Evolutionary conservation across 2,329 filamentous ascomycete genomes (phyloP), one percentile per base, ranked within the genome.

Genomic region (Trichoderma simmonsii): DNA sequence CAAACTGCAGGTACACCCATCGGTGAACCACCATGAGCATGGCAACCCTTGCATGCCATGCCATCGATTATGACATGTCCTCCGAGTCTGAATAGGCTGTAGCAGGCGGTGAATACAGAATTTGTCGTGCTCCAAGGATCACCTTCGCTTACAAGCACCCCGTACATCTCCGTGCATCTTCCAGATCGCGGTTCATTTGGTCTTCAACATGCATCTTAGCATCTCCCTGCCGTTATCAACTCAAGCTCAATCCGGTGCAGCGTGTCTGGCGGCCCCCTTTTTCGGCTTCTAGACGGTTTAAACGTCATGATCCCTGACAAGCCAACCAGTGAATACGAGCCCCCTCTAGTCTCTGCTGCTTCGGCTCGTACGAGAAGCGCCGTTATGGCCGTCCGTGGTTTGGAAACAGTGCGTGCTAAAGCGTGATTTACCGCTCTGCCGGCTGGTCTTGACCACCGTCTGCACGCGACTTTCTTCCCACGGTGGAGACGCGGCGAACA

Each of bases 401-500:
- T 36, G 15, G 26, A 70, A 54, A 62, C 57, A 62, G 56, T 51
- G 39, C 39, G 66, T 70, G 57, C 66, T 54, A 68, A 48, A 69
- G 66, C 66, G 66, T 48, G 36, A 61, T 69, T 69, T 69, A 51
- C 51, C 43, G 30, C 54, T 48, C 34, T 59, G 65, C 51, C 65
- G 56, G n/a, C 51, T 60, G 28, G 26, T 34, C 56, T 48, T n/a
- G 56, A 70, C 66, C 54, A 43, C 56, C 34, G 57, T 70, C 30
- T 28, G 28, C 56, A 51, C 18, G 56, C 56, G 36, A 39, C 14
- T 34, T 54, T 69, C 39, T 34, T 70, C 57, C 66, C 66, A 70
- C 39, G 66, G 66, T 70, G 66, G 66, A 70, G 66, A 70, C 66
- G 66, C 66, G 56, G 57, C 54, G 39, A 51, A 32, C 66, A 70